A percentile compares a stretch with the other conserved stretches of the same genome.
Evolutionary conservation across 2,329 filamentous ascomycete species (phyloP).

Genomic region (Cordyceps cicadae): DNA sequence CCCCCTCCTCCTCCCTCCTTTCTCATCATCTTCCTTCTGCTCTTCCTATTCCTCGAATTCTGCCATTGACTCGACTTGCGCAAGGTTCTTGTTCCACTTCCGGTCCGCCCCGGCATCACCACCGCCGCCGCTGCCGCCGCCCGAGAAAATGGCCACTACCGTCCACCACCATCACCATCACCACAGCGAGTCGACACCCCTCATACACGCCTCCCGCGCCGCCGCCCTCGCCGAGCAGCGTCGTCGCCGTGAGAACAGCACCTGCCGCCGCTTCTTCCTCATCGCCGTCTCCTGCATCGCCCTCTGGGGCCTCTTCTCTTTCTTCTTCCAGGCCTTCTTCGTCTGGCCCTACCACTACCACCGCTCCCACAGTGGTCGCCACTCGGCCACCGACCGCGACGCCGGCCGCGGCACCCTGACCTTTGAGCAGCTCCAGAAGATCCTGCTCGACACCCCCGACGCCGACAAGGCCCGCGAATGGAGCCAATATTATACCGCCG

Average conservation of each 20-base stretch:
- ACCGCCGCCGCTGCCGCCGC: neutral
- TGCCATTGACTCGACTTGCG: constrained; percentile 9
- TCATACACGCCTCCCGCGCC: constrained; percentile 56
- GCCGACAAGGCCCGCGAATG: constrained; percentile 55
- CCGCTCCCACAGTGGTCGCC: constrained; percentile 23
- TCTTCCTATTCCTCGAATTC: neutral
- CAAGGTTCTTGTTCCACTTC: constrained; percentile 1
- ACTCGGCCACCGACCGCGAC: constrained; percentile 20
- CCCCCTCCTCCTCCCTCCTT: neutral
- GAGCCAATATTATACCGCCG: constrained; percentile 70
- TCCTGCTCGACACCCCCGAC: constrained; percentile 52
- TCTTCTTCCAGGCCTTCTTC: constrained; percentile 40
- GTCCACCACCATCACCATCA: neutral
- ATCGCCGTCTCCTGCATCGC: constrained; percentile 49
- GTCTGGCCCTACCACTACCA: constrained; percentile 28
- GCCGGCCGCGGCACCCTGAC: constrained; percentile 20
- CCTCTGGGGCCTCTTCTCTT: constrained; percentile 40
- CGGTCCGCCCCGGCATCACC: neutral
- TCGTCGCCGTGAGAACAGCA: constrained; percentile 50
- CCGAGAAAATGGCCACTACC: constrained; percentile 21
- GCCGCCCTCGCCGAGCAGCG: constrained; percentile 38
- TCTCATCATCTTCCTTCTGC: neutral
- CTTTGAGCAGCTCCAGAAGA: constrained; percentile 45
- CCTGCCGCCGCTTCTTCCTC: constrained; percentile 58
- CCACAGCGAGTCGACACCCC: constrained; percentile 51